Base-by-base conservation (phyloP, 2,329 filamentous ascomycete genomes). In the Tolypocladium tundrense region DNA sequence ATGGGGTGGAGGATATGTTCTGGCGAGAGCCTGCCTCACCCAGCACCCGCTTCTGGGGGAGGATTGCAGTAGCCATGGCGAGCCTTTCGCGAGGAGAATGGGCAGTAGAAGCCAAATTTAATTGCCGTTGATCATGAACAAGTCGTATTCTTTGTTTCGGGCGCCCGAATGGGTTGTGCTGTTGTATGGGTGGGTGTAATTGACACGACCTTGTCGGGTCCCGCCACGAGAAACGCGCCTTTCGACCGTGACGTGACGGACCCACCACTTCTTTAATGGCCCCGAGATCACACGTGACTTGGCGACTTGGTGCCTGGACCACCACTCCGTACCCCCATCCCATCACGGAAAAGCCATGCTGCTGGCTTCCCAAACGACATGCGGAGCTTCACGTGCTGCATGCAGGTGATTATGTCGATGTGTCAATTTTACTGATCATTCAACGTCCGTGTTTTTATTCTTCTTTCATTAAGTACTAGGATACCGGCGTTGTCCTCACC, bases 21-120 rank as follows among this genome's bases (percentile, higher is more conserved):
- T 80, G 81, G 60, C 83, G 81, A 63, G 81, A 79, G 66, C 81
- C 88, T 59, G 85, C 83, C 60, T 91, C 88, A 63, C 81, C 85
- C 54, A 91, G 77, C 65, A 88, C 84, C 68, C 88, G 84, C 76
- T 91, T 91, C 73, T 88, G 85, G 57, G 88, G 84, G 58, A 85
- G 72, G 60, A 80, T 69, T 60, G 76, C 70, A 60, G 78, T 73
- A 62, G 79, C 71, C 80, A 83, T 83, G 66, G 59, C 65, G 57
- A 56, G 54, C 58, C 21, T 31, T 11, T 41, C 35, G 54, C 41
- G 31, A 11, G 48, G 21, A 24, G 4, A 4, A 37, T 13, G 16
- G 31, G 48, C 10, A 6, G 4, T 6, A 4, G 9, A n/a, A 35
- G 48, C 31, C 48, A 9, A 7, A 13, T 35, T 21, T 9, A 35